These are phyloP conservation scores for Leccinum aurantiacum DNA, from an alignment of 768 basidiomycete genomes.

Conservation along the genomic window DNA sequence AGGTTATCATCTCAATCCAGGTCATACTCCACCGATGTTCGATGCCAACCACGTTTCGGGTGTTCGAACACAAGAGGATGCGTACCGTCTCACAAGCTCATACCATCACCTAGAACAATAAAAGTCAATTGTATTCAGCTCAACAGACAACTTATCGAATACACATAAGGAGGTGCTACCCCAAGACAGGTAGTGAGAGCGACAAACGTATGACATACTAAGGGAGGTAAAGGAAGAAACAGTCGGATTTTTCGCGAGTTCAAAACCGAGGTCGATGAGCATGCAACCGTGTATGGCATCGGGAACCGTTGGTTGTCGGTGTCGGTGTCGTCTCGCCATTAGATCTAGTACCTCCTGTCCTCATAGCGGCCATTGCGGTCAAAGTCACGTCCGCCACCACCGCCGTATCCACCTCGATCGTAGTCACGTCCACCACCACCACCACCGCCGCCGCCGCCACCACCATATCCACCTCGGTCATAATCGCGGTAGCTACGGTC, in stretches of 20 bases:
- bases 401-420: conserved; percentile 32
- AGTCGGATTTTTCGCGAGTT: conserved; percentile 1
- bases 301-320: background rate
- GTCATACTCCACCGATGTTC: no score
- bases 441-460: conserved; percentile 17
- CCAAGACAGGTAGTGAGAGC: conserved; percentile 2
- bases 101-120: background rate
- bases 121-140: conserved; percentile 23
- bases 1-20: no score
- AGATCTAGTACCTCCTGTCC: conserved; percentile 42
- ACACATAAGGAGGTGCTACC: conserved; percentile 20
- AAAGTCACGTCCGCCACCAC: conserved; percentile 35
- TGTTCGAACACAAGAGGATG: background rate
- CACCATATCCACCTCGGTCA: conserved; percentile 31
- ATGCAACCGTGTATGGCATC: conserved; percentile 1
- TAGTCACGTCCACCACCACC: conserved; percentile 36
- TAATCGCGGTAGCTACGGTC: conserved; percentile 40
- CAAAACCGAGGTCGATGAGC: conserved; percentile 1
- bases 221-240: background rate
- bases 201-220: background rate
- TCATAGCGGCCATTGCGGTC: conserved; percentile 44
- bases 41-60: no score
- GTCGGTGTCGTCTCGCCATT: background rate
- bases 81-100: background rate
- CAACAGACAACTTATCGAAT: conserved; percentile 18